Evolutionary conservation across 495 filamentous ascomycete species (phyloP).

Genomic region (Hypomontagnella submonticulosa): DNA sequence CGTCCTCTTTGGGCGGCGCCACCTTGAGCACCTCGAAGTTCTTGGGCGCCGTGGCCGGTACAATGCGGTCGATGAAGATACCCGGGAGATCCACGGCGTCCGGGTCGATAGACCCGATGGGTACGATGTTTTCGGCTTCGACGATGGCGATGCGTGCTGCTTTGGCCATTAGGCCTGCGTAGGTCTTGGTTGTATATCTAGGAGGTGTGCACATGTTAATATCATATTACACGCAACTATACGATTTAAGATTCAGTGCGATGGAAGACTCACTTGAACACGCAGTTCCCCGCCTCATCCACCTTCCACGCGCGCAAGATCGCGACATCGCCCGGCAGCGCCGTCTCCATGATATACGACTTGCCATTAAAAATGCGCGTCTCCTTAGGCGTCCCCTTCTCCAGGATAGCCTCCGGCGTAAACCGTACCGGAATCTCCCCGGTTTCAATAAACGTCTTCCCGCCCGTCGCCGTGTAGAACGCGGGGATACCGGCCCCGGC

Average conservation of each 20-base stretch:
- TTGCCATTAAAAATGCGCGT: conserved; percentile 69
- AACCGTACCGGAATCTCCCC: conserved; percentile 68
- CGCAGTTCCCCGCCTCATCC: conserved; percentile 71
- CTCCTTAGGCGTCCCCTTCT: conserved; percentile 66
- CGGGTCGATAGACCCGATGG: conserved; percentile 66
- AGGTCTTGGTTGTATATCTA: conserved; percentile 70
- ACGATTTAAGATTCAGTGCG: too few relatives aligned
- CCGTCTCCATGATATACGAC: conserved; percentile 70
- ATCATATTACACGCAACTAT: too few relatives aligned
- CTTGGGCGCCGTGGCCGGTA: conserved; percentile 65
- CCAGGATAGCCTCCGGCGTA: conserved; percentile 63
- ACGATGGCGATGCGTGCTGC: conserved; percentile 71
- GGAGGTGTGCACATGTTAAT: background rate
- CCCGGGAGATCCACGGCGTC: conserved; percentile 69
- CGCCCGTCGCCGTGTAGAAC: conserved; percentile 73
- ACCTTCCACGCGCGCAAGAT: conserved; percentile 72
- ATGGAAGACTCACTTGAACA: conserved; percentile 60
- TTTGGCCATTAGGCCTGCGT: conserved; percentile 69
- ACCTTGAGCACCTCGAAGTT: conserved; percentile 66
- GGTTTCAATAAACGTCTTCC: conserved; percentile 68
- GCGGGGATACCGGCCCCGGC: conserved; percentile 75
- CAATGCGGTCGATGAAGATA: conserved; percentile 72
- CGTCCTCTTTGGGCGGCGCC: conserved; percentile 33
- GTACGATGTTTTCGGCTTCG: conserved; percentile 75
- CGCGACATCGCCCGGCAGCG: conserved; percentile 70